Evolutionary conservation across 352 stramenopile genomes (phyloP).

Genomic region (Globisporangium parvum): DNA sequence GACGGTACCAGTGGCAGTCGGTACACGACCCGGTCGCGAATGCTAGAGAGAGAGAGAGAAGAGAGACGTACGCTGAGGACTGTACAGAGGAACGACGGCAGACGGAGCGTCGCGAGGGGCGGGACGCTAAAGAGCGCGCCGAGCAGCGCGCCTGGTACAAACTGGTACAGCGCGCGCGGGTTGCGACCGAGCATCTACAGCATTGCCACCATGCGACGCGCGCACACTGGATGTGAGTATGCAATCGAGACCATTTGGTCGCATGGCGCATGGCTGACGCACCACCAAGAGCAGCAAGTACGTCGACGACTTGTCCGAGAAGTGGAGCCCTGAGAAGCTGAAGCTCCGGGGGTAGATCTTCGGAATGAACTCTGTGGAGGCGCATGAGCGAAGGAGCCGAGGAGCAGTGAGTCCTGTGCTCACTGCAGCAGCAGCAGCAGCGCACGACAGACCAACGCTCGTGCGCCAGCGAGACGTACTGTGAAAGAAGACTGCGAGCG

Average conservation of each 20-base stretch:
- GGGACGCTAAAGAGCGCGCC: constrained; percentile 67
- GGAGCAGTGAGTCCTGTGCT: not conserved
- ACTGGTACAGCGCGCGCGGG: constrained; percentile 44
- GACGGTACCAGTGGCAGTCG: not conserved
- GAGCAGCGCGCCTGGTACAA: constrained; percentile 51
- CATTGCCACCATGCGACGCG: not conserved
- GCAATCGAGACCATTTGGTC: not conserved
- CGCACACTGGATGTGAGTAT: not conserved
- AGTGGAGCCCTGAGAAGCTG: constrained; percentile 58
- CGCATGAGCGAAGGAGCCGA: not conserved
- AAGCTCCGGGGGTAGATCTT: constrained; percentile 61
- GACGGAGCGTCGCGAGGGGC: constrained; percentile 57
- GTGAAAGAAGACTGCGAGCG: constrained; percentile 71
- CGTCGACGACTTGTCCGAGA: constrained; percentile 80
- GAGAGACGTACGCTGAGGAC: constrained; percentile 37
- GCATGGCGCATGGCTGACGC: constrained; percentile 5
- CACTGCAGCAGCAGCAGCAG: too few species aligned
- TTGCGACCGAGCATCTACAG: constrained; percentile 63
- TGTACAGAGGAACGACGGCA: constrained; percentile 65
- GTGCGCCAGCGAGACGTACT: constrained; percentile 25
- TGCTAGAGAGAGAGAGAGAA: not conserved
- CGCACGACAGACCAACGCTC: too few species aligned
- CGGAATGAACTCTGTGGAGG: constrained; percentile 61
- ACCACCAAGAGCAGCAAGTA: constrained; percentile 75
- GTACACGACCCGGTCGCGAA: not conserved